Percentiles rank a stretch among this genome's conserved stretches.
These are phyloP conservation scores for Sphaerobolus stellatus DNA, from an alignment of 1,284 basidiomycete species.

Conservation along the genomic window DNA sequence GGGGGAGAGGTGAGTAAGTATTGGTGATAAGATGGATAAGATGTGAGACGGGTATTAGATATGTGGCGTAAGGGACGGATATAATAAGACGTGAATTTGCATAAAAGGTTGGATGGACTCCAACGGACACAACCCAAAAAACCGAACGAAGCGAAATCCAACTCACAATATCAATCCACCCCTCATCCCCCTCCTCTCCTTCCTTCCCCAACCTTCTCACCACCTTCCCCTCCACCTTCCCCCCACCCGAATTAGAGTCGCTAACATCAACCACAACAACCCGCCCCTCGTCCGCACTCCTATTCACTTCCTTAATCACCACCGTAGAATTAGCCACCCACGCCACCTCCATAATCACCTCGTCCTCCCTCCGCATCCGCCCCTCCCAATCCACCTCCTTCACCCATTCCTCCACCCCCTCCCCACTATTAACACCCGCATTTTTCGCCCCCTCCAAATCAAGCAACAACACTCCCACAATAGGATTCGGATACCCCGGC, in stretches of 20 bases:
- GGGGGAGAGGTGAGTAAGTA: not conserved
- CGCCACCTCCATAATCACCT: constrained; percentile 78
- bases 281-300: constrained; percentile 75
- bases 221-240: constrained; percentile 50
- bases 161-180: constrained; percentile 85
- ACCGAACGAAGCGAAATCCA: too few relatives aligned
- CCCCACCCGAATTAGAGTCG: constrained; percentile 25
- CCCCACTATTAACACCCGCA: constrained; percentile 29
- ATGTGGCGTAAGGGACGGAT: too few relatives aligned
- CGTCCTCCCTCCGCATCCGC: constrained; percentile 58
- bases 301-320: constrained; percentile 84
- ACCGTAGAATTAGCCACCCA: constrained; percentile 83
- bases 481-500: constrained; percentile 88
- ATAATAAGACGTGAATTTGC: too few relatives aligned
- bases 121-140: not conserved
- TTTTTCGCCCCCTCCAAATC: constrained; percentile 56
- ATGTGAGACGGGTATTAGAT: too few relatives aligned
- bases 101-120: not conserved
- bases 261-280: constrained; percentile 74
- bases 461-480: constrained; percentile 84
- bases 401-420: constrained; percentile 45
- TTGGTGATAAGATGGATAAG: too few relatives aligned
- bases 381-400: constrained; percentile 66
- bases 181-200: constrained; percentile 85
- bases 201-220: constrained; percentile 75